Evolutionary conservation across 2,329 filamentous ascomycete genomes (phyloP), one percentile per base, ranked within the genome.

Genomic region (Annulohypoxylon truncatum): DNA sequence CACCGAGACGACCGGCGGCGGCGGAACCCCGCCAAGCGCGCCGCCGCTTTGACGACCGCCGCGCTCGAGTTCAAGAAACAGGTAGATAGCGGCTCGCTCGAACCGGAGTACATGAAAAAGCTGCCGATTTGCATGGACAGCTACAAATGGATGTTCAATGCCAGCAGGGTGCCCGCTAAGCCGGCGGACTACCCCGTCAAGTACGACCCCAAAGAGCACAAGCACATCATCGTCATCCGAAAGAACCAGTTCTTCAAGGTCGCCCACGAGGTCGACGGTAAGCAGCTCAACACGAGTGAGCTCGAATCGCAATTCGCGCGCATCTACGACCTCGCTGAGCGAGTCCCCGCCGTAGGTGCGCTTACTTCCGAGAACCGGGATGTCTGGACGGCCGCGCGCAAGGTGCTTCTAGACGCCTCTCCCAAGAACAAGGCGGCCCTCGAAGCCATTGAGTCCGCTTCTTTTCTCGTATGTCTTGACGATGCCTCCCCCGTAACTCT

Each of bases 241-340:
- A 97, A 97, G 85, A 97, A 97, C 84, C 93, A 96, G 77, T 96
- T 98, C 83, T 99, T 93, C 89, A 97, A 97, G 85, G 87, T 99
- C 38, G 81, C 87, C 10, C 89, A 96, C 73, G 91, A 97, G 78
- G 83, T 94, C 74, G 87, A 89, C 72, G 95, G 95, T 70, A 88
- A 91, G 81, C 92, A 94, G 79, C 88, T 99, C 72, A 98, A 92
- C 81, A 91, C 93, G 8, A 87, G 90, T 18, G 96, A 99, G 84
- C 85, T 99, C 28, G 93, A 98, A 83, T 86, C 90, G 71, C 94
- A 97, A 79, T 98, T 99, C 83, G 85, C 87, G 75, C 89, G 88
- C 66, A 88, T 99, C 71, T 97, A 97, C 79, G 84, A 95, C 76
- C 85, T 89, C 61, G 94, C 85, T 4, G 85, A 92, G 78, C 87